Evolutionary conservation across 257 asterid species (phyloP).

Genomic region (Euphrasia confusa): DNA sequence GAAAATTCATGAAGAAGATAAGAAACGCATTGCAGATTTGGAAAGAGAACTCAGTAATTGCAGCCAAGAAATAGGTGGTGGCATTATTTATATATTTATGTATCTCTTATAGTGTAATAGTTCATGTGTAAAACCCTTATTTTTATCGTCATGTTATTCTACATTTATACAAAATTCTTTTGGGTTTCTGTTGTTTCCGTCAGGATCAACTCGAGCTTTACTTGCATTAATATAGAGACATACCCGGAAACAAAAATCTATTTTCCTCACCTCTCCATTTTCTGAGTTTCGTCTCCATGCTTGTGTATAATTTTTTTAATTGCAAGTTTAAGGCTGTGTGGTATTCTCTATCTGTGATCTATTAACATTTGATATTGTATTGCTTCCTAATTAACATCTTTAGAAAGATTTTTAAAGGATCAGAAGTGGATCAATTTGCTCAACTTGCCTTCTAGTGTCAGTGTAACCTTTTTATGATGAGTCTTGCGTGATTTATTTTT

Average conservation of each 20-base stretch:
- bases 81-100: constrained; percentile 6
- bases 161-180: not conserved
- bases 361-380: not conserved
- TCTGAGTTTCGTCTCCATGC: not conserved
- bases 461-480: not conserved
- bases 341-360: constrained; percentile 9
- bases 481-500: not conserved
- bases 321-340: constrained; percentile 6
- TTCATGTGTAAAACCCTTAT: not conserved
- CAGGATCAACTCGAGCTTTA: not conserved
- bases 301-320: not conserved
- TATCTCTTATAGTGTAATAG: not conserved
- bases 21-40: constrained; percentile 58
- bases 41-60: constrained; percentile 79
- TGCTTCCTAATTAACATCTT: not conserved
- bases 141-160: not conserved
- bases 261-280: not conserved
- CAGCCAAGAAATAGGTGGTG: constrained; percentile 81
- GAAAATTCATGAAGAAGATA: constrained; percentile 61
- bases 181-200: constrained; percentile 7
- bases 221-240: not conserved
- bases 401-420: not conserved
- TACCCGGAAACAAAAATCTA: not conserved
- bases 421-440: not conserved
- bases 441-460: constrained; percentile 15